Percentiles rank a stretch among this genome's conserved stretches.
Evolutionary conservation across 2,329 filamentous ascomycete genomes (phyloP).

Genomic region (Ophiocordyceps sinensis): DNA sequence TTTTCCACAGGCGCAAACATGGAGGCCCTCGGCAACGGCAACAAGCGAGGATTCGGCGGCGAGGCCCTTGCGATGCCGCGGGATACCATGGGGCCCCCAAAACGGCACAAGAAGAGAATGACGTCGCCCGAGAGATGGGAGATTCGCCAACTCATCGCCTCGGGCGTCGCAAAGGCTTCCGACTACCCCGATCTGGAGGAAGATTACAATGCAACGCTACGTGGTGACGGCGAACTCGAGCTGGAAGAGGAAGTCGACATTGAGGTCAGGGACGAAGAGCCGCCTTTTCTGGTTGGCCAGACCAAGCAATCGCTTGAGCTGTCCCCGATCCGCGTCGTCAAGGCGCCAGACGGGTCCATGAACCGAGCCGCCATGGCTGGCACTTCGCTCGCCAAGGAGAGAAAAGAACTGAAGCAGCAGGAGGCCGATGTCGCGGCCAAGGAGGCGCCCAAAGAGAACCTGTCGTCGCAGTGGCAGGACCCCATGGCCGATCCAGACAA

Average conservation of each 20-base stretch:
- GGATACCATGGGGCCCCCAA: constrained; percentile 26
- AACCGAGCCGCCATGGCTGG: constrained; percentile 94
- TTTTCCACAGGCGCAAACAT: constrained; percentile 85
- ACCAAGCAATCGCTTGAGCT: constrained; percentile 93
- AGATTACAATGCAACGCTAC: constrained; percentile 78
- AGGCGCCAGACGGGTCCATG: constrained; percentile 94
- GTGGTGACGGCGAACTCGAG: constrained; percentile 76
- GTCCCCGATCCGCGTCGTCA: constrained; percentile 90
- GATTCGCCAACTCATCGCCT: constrained; percentile 90
- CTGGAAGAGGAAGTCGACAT: constrained; percentile 96
- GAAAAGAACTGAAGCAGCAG: constrained; percentile 76
- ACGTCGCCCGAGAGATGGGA: constrained; percentile 97
- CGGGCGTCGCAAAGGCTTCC: constrained; percentile 79
- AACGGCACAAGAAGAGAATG: constrained; percentile 72
- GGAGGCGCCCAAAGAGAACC: constrained; percentile 65
- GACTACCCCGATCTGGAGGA: constrained; percentile 93
- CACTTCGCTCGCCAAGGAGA: constrained; percentile 74
- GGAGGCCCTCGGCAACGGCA: constrained; percentile 57
- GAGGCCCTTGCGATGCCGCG: constrained; percentile 18
- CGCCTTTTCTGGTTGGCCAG: constrained; percentile 87
- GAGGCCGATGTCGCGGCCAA: constrained; percentile 65
- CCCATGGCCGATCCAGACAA: constrained; percentile 82
- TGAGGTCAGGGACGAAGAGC: constrained; percentile 90
- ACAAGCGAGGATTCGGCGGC: constrained; percentile 41
- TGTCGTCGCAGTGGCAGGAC: constrained; percentile 89